Base-by-base conservation (phyloP, 2,329 filamentous ascomycete genomes). In the Cryphonectria carpinicola region DNA sequence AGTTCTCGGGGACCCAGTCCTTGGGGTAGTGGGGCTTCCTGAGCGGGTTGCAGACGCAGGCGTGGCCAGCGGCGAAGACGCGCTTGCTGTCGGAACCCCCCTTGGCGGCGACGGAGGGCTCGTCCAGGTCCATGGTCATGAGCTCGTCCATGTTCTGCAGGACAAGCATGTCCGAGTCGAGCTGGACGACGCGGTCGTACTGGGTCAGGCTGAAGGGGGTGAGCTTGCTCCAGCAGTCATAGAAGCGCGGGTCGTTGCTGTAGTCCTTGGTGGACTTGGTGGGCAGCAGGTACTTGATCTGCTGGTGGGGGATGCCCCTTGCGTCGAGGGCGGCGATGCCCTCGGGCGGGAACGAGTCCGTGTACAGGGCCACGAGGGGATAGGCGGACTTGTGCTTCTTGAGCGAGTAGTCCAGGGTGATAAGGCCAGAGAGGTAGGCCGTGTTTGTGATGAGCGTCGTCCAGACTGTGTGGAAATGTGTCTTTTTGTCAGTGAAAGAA, bases 181-280 rank as follows among this genome's bases (percentile, higher is more conserved):
- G 86, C 81, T 94, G 92, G 49, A 97, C 92, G 46, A 97, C 88
- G 56, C 94, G 88, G 37, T 90, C 86, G 82, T 95, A 97, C 79
- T 95, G 89, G 25, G 86, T 86, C 43, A 97, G 84, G 32, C 88
- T 90, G 79, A 97, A 97, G 7, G 92, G 89, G 22, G 90, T 88
- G 39, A 97, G 88, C 82, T 97, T 97, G 80, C 87, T 93, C 93
- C 94, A 97, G 85, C 92, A 94, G 81, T 97, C 93, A 81, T 93
- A 91, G 85, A 97, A 97, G 75, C 94, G 90, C 65, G 91, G 90
- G 80, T 97, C 94, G 72, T 92, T 88, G 76, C 84, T 87, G 83
- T 90, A 97, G 81, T 93, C 90, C 73, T 81, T 82, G 72, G 89
- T 90, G 66, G 83, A 79, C 46, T 85, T 81, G 2, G 86, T 86